Base-by-base conservation (phyloP, 768 basidiomycete species). In the Mycena leptocephala region DNA sequence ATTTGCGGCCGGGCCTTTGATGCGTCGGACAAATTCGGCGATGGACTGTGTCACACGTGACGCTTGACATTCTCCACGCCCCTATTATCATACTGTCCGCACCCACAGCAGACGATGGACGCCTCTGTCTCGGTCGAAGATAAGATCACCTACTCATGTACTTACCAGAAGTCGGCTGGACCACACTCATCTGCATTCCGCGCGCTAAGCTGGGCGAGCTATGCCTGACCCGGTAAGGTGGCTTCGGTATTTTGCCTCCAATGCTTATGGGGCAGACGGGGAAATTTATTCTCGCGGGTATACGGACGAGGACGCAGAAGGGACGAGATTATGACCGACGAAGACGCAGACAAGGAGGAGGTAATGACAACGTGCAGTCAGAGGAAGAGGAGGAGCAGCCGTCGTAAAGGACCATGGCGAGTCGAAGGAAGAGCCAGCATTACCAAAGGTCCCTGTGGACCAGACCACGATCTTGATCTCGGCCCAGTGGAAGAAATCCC, bases 191-290 rank as follows among this genome's bases (percentile, higher is more conserved):
- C 46, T 51, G 43, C 35, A 71, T 71, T 63, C 59, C 69, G n/a
- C 37, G 59, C 20, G 43, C 58, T 43, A 70, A 48, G 41, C 59
- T 71, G 9, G 59, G 46, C 33, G 24, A 33, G 35, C 70, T 71
- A n/a, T 61, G 43, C 26, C 70, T 48, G n/a, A 22, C 41, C 69
- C 59, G 14, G 58, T 51, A 13, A 33, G 37, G 18, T 62, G 69
- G 69, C 32, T 70, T 4, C 35, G 37, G 32, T 62, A 51, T 22
- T 11, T 71, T 51, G 24, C 14, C 48, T 71, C 70, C 2, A 62
- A 71, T 51, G 46, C 53, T 16, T 71, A 71, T 33, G 70, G 70
- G 43, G 70, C 59, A 6, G 70, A 71, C 46, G 59, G 70, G 33
- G 59, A 71, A 6, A 51, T 71, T 1, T 63, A 26, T 62, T 53